A percentile compares a stretch with the other conserved stretches of the same genome.
Evolutionary conservation across 257 asterid genomes (phyloP).

Genomic region (Solanum chmielewskii): DNA sequence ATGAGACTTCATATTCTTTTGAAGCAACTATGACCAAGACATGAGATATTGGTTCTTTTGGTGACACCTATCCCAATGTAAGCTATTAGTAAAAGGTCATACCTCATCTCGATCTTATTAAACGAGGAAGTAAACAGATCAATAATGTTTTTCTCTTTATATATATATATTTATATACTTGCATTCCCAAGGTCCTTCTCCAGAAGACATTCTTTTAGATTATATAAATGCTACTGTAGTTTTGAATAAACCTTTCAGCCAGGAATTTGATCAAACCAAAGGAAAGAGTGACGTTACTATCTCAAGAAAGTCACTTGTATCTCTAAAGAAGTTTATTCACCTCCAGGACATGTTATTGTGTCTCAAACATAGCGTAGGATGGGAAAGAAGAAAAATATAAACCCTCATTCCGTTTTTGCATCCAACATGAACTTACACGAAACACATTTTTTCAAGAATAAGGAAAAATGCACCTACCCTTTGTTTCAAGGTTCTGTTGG

Average conservation of each 20-base stretch:
- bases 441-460: background rate
- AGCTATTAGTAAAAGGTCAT: background rate
- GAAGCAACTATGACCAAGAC: background rate
- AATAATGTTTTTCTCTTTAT: too few species aligned
- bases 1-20: background rate
- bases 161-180: background rate
- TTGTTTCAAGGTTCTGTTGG: constrained; percentile 75
- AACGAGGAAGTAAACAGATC: background rate
- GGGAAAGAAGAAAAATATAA: background rate
- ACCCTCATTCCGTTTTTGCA: too few species aligned
- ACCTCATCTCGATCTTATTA: background rate
- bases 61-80: background rate
- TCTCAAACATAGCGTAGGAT: background rate
- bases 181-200: background rate
- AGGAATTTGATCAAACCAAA: background rate
- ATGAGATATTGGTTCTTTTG: background rate
- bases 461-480: constrained; percentile 38
- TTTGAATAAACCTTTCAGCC: background rate
- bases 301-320: background rate
- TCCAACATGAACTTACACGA: too few species aligned
- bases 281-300: background rate
- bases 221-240: background rate
- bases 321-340: background rate
- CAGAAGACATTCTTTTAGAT: background rate
- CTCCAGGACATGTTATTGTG: background rate